Percentiles rank a stretch among this genome's conserved stretches.
phyloP scores from a whole-genome alignment of 805 yeast species.

The Scheffersomyces spartinae region DNA sequence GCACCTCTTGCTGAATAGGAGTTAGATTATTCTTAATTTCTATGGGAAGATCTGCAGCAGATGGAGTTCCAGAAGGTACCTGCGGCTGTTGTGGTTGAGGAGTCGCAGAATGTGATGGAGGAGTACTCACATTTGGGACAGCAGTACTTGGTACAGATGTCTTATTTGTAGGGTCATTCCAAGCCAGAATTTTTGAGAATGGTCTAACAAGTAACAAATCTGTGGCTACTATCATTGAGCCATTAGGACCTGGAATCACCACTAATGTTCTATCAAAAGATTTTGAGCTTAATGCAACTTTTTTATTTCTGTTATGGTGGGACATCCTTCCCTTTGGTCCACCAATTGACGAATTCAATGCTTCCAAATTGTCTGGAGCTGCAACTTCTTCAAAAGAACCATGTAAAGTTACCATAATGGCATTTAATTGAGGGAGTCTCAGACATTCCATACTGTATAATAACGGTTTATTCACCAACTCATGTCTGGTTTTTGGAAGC shows the following conservation, averaged over 20 bases:
- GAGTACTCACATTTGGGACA: conserved; percentile 3
- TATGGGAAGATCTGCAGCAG: conserved; percentile 26
- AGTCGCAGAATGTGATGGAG: conserved; percentile 2
- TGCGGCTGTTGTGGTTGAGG: conserved; percentile 2
- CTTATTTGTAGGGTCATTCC: conserved; percentile 25
- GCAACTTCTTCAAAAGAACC: conserved; percentile 71
- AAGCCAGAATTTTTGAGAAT: conserved; percentile 42
- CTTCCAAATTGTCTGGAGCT: conserved; percentile 34
- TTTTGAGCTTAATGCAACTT: conserved; percentile 39
- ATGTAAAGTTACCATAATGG: conserved; percentile 69
- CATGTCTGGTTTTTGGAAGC: conserved; percentile 74
- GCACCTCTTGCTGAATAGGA: conserved; percentile 49
- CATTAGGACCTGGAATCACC: conserved; percentile 57
- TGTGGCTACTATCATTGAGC: conserved; percentile 73
- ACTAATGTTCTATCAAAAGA: conserved; percentile 81
- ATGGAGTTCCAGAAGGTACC: no score
- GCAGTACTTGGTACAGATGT: conserved; percentile 3
- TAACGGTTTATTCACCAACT: conserved; percentile 48
- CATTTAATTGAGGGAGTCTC: conserved; percentile 60
- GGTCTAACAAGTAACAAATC: conserved; percentile 67
- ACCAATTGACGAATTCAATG: conserved; percentile 5
- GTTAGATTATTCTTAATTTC: conserved; percentile 41
- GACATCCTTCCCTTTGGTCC: conserved; percentile 8
- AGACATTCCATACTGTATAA: conserved; percentile 70
- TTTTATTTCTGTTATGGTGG: conserved; percentile 15